Conservation (phyloP, 2,329 filamentous ascomycete species). For the Alternaria rosae region DNA sequence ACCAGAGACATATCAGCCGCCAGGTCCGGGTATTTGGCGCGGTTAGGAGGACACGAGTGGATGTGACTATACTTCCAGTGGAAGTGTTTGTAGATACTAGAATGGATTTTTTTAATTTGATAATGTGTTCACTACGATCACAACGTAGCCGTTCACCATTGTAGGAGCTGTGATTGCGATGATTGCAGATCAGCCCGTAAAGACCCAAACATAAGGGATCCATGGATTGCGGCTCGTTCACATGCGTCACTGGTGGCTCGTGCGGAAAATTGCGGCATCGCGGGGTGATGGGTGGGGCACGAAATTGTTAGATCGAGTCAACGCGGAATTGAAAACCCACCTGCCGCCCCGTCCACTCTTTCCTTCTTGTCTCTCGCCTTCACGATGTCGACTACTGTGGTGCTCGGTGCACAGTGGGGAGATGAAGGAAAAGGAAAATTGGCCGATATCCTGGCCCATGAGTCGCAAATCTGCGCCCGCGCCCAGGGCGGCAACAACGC, state of each 20-base stretch:
- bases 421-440: conserved; percentile 68
- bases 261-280: conserved; percentile 23
- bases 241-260: conserved; percentile 22
- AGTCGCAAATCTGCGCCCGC: conserved; percentile 64
- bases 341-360: conserved; percentile 23
- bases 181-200: background rate
- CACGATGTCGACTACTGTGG: conserved; percentile 61
- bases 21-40: background rate
- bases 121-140: background rate
- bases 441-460: conserved; percentile 63
- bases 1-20: background rate
- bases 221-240: background rate
- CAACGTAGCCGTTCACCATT: background rate
- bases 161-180: background rate
- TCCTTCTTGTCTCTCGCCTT: conserved; percentile 15
- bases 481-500: conserved; percentile 69
- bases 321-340: conserved; percentile 24
- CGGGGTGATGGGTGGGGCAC: conserved; percentile 21
- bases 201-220: background rate
- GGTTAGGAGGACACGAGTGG: background rate
- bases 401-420: conserved; percentile 68
- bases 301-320: conserved; percentile 1
- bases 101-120: background rate
- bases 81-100: background rate
- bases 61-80: background rate